phyloP scores from a whole-genome alignment of 345 rosid genomes.

The Salix brachista region DNA sequence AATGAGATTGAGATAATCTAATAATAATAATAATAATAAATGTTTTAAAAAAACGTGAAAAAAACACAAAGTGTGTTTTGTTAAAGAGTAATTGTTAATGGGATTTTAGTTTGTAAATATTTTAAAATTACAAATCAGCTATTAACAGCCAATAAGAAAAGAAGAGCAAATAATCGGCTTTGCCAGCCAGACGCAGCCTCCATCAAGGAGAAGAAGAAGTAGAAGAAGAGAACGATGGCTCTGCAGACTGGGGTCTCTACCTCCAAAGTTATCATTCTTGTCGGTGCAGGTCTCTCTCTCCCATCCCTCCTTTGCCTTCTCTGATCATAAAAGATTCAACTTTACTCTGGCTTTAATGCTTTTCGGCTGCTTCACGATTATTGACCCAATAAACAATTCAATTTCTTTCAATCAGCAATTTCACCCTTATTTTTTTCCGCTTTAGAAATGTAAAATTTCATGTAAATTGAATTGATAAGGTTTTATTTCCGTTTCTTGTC shows the following conservation, averaged over 20 bases:
- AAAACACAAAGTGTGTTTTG: too few relatives aligned
- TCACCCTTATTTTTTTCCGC: not conserved
- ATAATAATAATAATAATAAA: too few relatives aligned
- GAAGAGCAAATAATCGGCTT: not conserved
- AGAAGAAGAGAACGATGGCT: slow-evolving; percentile 46
- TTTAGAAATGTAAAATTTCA: not conserved
- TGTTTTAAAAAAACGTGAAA: too few relatives aligned
- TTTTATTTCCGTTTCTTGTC: not conserved
- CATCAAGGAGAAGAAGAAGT: not conserved
- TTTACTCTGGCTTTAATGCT: not conserved
- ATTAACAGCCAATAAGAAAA: not conserved
- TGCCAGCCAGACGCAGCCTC: not conserved
- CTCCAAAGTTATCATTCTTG: slow-evolving; percentile 73
- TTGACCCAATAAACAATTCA: not conserved
- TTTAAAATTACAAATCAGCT: not conserved
- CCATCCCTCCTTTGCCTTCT: not conserved
- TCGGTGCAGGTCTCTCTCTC: slow-evolving; percentile 66
- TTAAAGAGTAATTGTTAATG: too few relatives aligned
- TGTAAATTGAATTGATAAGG: not conserved
- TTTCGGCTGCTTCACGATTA: not conserved
- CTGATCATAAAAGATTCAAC: not conserved
- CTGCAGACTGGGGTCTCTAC: slow-evolving; percentile 76
- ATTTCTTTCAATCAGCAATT: not conserved
- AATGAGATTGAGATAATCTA: too few relatives aligned
- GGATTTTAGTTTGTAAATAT: too few relatives aligned